Base-by-base conservation (phyloP, 108 stramenopile genomes). In the Nannochloropsis salina region DNA sequence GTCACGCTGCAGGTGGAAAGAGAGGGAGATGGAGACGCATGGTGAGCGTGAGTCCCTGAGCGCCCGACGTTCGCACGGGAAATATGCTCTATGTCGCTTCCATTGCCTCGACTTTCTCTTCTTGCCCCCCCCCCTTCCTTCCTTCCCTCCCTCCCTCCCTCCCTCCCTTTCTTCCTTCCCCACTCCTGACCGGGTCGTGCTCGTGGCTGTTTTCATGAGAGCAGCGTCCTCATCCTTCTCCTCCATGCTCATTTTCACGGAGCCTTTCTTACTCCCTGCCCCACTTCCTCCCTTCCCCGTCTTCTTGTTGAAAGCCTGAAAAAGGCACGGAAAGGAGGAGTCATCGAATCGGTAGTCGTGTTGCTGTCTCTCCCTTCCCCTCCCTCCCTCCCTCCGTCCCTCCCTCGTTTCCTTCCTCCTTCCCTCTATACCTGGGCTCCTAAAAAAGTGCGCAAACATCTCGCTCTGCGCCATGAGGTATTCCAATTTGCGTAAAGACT, bases 401-500 rank as follows among this genome's bases (percentile, higher is more conserved):
- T n/a, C n/a, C n/a, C n/a, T n/a, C n/a, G n/a, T n/a, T n/a, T n/a
- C n/a, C n/a, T n/a, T n/a, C n/a, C 47, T 51, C 47, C 12, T 12
- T 12, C 47, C 12, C 47, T 12, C 47, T 51, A 11, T 45, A 20
- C 42, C 5, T 40, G 21, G 82, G 86, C 87, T 88, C 93, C 94
- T 95, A 9, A 99, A 86, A 90, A 99, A 99, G 83, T 98, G 97
- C 11, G 97, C 94, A 93, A 99, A 99, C 20, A 99, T 95, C 83
- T 99, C 99, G 9, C 94, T 95, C 90, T 99, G 99, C 42, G 92
- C 91, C 91, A 98, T 90, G 15, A 99, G 90, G 86, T 94, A 99
- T 80, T 97, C 84, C 40, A 99, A 91, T n/a, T 96, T 92, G 44
- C 92, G 87, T 88, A 96, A 94, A 5, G 96, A 95, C 85, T 95